These are phyloP conservation scores for Acanthamoeba castellanii DNA, from an alignment of 208 protist species.

Conservation along the genomic window DNA sequence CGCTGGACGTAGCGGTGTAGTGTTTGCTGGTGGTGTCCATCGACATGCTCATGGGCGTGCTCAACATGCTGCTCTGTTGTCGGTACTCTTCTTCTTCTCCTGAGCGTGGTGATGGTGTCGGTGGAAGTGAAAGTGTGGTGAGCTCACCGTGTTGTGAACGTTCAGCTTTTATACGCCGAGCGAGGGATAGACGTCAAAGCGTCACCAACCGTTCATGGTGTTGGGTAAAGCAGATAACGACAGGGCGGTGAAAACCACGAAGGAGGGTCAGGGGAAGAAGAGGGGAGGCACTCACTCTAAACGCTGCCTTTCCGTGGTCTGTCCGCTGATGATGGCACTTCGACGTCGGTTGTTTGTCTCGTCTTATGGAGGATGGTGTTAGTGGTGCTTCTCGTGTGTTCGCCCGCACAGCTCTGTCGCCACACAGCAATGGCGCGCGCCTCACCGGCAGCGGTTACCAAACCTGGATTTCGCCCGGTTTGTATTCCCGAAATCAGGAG, in stretches of 20 bases:
- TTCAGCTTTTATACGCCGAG: not conserved
- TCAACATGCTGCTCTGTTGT: not conserved
- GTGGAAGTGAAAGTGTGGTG: no score
- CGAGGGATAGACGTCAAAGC: not conserved
- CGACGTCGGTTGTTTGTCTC: not conserved
- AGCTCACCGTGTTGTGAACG: not conserved
- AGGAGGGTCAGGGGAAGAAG: not conserved
- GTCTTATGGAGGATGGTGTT: not conserved
- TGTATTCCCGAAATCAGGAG: no score
- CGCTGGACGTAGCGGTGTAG: not conserved
- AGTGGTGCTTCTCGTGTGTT: not conserved
- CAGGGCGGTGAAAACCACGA: not conserved
- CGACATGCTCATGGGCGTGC: not conserved
- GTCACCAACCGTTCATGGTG: not conserved
- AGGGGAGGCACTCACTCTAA: not conserved
- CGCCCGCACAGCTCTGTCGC: not conserved
- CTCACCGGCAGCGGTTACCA: no score
- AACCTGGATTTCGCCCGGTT: no score
- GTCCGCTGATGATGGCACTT: not conserved
- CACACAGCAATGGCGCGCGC: no score
- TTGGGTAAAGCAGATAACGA: not conserved
- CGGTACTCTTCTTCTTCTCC: not conserved
- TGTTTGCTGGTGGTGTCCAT: not conserved
- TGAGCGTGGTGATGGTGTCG: not conserved
- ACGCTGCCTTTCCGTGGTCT: not conserved